Conservation (phyloP, 768 basidiomycete genomes). For the Cyclocybe cylindracea region DNA sequence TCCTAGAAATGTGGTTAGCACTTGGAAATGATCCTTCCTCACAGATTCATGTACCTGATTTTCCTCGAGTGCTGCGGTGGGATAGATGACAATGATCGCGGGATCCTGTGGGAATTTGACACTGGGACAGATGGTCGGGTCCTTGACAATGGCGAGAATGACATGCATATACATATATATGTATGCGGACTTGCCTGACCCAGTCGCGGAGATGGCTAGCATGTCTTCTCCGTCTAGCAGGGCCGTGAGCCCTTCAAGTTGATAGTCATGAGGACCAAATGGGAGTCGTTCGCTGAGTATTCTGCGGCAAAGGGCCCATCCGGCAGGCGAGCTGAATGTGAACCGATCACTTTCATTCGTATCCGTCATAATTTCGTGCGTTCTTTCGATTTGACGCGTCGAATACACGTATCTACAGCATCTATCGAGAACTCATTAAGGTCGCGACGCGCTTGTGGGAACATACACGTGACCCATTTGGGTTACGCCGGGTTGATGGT, state of each 20-base stretch:
- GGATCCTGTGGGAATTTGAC: slow-evolving; percentile 12
- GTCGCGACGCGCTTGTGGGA: too few species aligned
- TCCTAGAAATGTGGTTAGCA: too few species aligned
- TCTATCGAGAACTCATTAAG: too few species aligned
- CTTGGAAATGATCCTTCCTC: too few species aligned
- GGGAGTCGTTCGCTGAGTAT: slow-evolving; percentile 7
- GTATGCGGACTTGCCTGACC: slow-evolving; percentile 21
- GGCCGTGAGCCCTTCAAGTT: slow-evolving; percentile 15
- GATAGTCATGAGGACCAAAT: slow-evolving; percentile 21
- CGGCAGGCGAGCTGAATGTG: too few species aligned
- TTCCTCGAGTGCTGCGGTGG: slow-evolving; percentile 18
- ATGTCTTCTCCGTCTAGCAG: slow-evolving; percentile 14
- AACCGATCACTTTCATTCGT: too few species aligned
- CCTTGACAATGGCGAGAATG: slow-evolving; percentile 6
- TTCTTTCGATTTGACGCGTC: too few species aligned
- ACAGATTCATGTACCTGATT: slow-evolving; percentile 16
- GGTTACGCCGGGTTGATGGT: too few species aligned
- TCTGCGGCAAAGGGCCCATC: too few species aligned
- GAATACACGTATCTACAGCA: too few species aligned
- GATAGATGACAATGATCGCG: slow-evolving; percentile 15
- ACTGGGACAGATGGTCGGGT: slow-evolving; percentile 10
- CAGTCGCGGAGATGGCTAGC: slow-evolving; percentile 20
- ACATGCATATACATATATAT: slow-evolving; percentile 16
- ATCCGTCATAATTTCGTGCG: too few species aligned
- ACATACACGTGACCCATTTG: too few species aligned